These are phyloP conservation scores for Viridothelium virens DNA, from an alignment of 495 filamentous ascomycete genomes.

Conservation along the genomic window DNA sequence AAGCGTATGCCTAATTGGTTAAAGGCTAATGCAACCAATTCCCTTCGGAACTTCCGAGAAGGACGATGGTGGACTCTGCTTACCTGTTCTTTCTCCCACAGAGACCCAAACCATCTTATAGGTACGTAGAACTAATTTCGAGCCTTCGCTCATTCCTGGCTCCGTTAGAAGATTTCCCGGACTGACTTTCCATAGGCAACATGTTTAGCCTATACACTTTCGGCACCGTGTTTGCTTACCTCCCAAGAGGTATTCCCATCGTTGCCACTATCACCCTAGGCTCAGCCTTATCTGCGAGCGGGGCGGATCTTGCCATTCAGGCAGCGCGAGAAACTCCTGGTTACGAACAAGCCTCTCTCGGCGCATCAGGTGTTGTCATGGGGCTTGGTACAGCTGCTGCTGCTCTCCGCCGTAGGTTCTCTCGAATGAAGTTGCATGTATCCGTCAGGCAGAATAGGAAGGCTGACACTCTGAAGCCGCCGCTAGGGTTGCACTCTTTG, in stretches of 20 bases:
- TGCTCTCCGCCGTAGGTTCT: background rate
- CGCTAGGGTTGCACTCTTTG: slow-evolving; percentile 21
- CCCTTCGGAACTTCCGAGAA: slow-evolving; percentile 15
- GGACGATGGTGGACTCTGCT: slow-evolving; percentile 27
- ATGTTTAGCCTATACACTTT: slow-evolving; percentile 30
- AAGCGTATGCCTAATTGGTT: background rate
- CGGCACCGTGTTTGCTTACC: slow-evolving; percentile 20
- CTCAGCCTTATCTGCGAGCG: slow-evolving; percentile 23
- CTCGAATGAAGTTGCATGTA: background rate
- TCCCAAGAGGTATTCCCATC: slow-evolving; percentile 19
- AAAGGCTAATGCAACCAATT: slow-evolving; percentile 14
- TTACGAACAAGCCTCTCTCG: slow-evolving; percentile 14
- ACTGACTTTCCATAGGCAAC: slow-evolving; percentile 26
- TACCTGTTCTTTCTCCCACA: slow-evolving; percentile 31
- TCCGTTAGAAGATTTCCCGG: background rate
- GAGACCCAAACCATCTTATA: background rate
- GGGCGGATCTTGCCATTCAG: slow-evolving; percentile 16
- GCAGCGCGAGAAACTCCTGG: background rate
- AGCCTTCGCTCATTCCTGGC: background rate
- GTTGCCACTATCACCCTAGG: slow-evolving; percentile 23
- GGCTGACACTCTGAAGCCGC: background rate
- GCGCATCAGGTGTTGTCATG: slow-evolving; percentile 32
- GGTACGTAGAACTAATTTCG: background rate
- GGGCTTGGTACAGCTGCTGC: slow-evolving; percentile 29
- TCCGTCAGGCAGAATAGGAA: background rate